Evolutionary conservation across 345 rosid species (phyloP), one percentile per base, ranked within the genome.

Genomic region (Bruguiera gymnorhiza): DNA sequence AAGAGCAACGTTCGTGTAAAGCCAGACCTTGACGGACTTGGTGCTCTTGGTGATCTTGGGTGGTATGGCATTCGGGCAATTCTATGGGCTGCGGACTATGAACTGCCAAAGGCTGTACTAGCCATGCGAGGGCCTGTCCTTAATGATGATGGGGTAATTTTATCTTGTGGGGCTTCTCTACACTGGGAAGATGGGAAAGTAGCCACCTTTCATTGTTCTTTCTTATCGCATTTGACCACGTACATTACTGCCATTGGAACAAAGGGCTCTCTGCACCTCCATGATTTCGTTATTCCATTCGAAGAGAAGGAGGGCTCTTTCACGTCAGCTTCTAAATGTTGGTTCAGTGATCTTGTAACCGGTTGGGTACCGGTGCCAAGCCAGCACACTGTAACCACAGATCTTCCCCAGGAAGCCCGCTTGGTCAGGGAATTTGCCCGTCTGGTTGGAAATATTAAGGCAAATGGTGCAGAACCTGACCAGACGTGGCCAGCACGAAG

Each of bases 11-110:
- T 86, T 46, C 88, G 94, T n/a, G 94, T 93, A 23, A 90, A 89
- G 81, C 91, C 94, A 26, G 88, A 88, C 64, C 97, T 93, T 1
- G 97, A 93, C 48, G 83, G 84, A 15, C 96, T 85, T 2, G 98
- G 98, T 26, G 84, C 94, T 6, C 91, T 93, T 0, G 98, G 97
- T 7, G 98, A 93, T 60, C 79, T 84, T n/a, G 97, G 98, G 34
- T 93, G 98, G 98, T 93, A 93, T 69, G 71, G 86, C 54, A 76
- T 86, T 69, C 78, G 89, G 75, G 80, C 89, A 34, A 76, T 78
- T 74, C 80, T 90, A 60, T 84, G 84, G 73, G 88, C 74, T 3
- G 82, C 80, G 65, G 80, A 86, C 71, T 89, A 85, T 68, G 80
- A 90, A 63, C 83, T 90, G 34, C 98, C 97, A 0, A 83, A 82